phyloP scores from a whole-genome alignment of 768 basidiomycete species.

The Lactifluus subvellereus region DNA sequence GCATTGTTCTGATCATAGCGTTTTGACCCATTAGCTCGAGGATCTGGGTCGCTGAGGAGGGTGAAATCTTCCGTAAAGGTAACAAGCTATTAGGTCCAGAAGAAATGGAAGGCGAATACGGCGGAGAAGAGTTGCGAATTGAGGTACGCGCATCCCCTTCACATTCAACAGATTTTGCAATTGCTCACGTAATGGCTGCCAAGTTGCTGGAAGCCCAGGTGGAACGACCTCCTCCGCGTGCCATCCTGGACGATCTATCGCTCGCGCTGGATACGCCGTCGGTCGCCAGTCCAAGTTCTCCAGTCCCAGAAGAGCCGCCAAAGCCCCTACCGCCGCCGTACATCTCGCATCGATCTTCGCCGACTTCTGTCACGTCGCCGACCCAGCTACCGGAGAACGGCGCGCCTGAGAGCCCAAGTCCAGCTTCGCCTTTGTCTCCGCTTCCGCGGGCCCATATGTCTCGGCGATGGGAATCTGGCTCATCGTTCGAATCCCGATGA shows the following conservation, averaged over 20 bases:
- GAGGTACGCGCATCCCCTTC: slow-evolving; percentile 44
- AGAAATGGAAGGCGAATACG: slow-evolving; percentile 87
- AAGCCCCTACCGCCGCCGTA: slow-evolving; percentile 55
- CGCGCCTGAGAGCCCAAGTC: slow-evolving; percentile 1
- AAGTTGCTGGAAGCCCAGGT: slow-evolving; percentile 84
- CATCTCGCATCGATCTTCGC: slow-evolving; percentile 50
- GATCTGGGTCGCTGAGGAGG: slow-evolving; percentile 89
- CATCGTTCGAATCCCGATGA: slow-evolving; percentile 15
- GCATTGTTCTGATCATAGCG: not conserved
- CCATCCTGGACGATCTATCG: slow-evolving; percentile 51
- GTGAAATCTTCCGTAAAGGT: slow-evolving; percentile 93
- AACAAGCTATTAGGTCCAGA: slow-evolving; percentile 71
- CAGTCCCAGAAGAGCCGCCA: slow-evolving; percentile 28
- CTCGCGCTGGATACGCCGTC: slow-evolving; percentile 22
- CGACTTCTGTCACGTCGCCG: slow-evolving; percentile 28
- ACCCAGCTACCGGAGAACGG: not conserved
- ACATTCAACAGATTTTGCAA: not conserved
- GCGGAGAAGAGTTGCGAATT: slow-evolving; percentile 80
- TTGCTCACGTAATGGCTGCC: not conserved
- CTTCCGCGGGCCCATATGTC: slow-evolving; percentile 8
- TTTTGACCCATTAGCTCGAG: slow-evolving; percentile 48
- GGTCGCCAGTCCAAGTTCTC: slow-evolving; percentile 3
- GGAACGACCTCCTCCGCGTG: slow-evolving; percentile 74
- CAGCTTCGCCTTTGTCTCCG: slow-evolving; percentile 6
- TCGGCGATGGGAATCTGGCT: slow-evolving; percentile 7